These are phyloP conservation scores for Chrysoporthe austroafricana DNA, from an alignment of 2,329 filamentous ascomycete species.

Conservation along the genomic window DNA sequence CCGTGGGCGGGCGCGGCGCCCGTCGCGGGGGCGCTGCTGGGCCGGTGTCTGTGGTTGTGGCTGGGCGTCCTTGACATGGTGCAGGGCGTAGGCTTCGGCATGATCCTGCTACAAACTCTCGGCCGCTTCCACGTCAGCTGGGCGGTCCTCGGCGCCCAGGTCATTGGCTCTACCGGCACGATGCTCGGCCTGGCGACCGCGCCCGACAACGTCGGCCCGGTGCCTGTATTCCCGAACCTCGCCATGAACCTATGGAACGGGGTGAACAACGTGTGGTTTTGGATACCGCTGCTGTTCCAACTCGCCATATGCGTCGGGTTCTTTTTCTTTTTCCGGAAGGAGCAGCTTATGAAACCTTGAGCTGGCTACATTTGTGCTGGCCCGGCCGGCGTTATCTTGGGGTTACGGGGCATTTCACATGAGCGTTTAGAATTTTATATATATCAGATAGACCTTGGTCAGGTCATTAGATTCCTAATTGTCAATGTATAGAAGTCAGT, in stretches of 20 bases:
- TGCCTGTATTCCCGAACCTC: slow-evolving; percentile 64
- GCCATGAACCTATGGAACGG: slow-evolving; percentile 47
- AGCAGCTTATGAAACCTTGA: slow-evolving; percentile 56
- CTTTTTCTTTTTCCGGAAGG: slow-evolving; percentile 57
- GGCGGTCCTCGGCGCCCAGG: slow-evolving; percentile 61
- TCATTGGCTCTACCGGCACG: slow-evolving; percentile 64
- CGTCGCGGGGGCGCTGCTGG: slow-evolving; percentile 55
- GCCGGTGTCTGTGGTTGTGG: slow-evolving; percentile 65
- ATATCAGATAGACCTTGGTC: neutral
- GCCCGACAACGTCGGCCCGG: slow-evolving; percentile 63
- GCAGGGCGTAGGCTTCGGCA: slow-evolving; percentile 66
- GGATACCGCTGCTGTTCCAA: slow-evolving; percentile 61
- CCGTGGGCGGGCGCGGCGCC: slow-evolving; percentile 56
- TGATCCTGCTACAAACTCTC: slow-evolving; percentile 66
- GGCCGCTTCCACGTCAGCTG: slow-evolving; percentile 66
- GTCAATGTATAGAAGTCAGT: neutral
- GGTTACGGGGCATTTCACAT: neutral
- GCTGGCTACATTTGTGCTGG: neutral
- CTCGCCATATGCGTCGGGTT: slow-evolving; percentile 59
- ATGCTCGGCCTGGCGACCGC: slow-evolving; percentile 63
- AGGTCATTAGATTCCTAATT: neutral
- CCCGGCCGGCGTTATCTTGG: neutral
- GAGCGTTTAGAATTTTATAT: neutral
- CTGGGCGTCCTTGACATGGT: slow-evolving; percentile 64
- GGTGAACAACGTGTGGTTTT: slow-evolving; percentile 59